Evolutionary conservation across 352 stramenopile genomes (phyloP), one percentile per base, ranked within the genome.

Genomic region (Phytophthora colocasiae): DNA sequence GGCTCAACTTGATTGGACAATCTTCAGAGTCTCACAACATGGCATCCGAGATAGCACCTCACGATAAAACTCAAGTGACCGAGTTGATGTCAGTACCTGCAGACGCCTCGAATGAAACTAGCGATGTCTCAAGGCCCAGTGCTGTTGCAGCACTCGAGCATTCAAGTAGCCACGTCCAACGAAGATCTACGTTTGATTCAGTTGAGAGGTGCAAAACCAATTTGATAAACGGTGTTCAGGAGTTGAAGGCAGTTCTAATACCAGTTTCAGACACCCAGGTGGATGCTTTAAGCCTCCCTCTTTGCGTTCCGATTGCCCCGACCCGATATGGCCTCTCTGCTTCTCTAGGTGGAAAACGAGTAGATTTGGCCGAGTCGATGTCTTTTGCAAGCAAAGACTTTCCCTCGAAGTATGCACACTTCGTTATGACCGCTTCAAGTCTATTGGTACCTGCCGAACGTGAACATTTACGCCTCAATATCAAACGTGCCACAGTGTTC

Each of bases 331-430:
- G 29, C 7, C 17, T 12, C 22, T n/a, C 8, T 32, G 32, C 32
- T 19, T 14, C 19, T 48, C 22, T 10, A 50, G 44, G 29, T 50
- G 44, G 6, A 19, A 47, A 19, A 29, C 24, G 12, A 47, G 15
- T 26, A 50, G 22, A 24, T n/a, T 29, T 57, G 8, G 31, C 60
- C 3, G 61, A 68, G 14, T 58, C 53, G n/a, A 41, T 68, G n/a
- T 17, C 56, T 12, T 31, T 71, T 4, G 40, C 61, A 6, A 26
- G 19, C 31, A 63, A 62, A 39, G 63, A 72, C 17, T 76, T 76
- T 27, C 69, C 69, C 2, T 48, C 55, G 15, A 78, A 74, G 32
- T 73, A 77, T 44, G 69, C 66, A 4, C 66, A 78, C 6, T 79
- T 79, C n/a, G 66, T 79, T 5, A 70, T 52, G 4, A 32, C 48